Evolutionary conservation across 2,329 filamentous ascomycete genomes (phyloP), one percentile per base, ranked within the genome.

Genomic region (Pleomassaria siparia): DNA sequence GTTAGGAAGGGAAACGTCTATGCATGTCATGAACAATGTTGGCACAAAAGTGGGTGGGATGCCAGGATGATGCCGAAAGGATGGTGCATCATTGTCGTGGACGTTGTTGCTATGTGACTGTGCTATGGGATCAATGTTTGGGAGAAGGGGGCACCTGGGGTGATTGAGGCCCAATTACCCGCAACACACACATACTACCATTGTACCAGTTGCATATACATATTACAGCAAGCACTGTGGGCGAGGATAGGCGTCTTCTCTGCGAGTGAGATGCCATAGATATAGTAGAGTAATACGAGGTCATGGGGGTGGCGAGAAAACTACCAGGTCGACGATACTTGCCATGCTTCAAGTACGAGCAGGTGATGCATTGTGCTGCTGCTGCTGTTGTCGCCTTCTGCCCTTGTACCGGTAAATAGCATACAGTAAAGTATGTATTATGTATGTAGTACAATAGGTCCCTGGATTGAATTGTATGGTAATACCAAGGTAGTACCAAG

Each of bases 341-440:
- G 12, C 18, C 20, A 25, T 21, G 44, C 44, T 33, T 46, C 44
- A 46, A 46, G 44, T 46, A 16, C 32, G 16, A 16, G 32, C 32
- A 13, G 11, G 28, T 30, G 28, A 30, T 13, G 28, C 28, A 12
- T 26, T 7, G 7, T n/a, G n/a, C 25, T 12, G 25, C 12, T 6
- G 6, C 25, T 6, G 12, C 7, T 13, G 8, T 30, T n/a, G 10
- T 30, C 29, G 29, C 5, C 12, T 5, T 11, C 29, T 30, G n/a
- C n/a, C n/a, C n/a, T n/a, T n/a, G n/a, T n/a, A n/a, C n/a, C n/a
- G n/a, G n/a, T n/a, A n/a, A n/a, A n/a, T n/a, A n/a, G n/a, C n/a
- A n/a, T n/a, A n/a, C n/a, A n/a, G n/a, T n/a, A n/a, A n/a, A n/a
- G n/a, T n/a, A n/a, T n/a, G n/a, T n/a, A n/a, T n/a, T n/a, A n/a